Conservation (phyloP, 1,284 basidiomycete genomes). For the Marasmius fiardii region DNA sequence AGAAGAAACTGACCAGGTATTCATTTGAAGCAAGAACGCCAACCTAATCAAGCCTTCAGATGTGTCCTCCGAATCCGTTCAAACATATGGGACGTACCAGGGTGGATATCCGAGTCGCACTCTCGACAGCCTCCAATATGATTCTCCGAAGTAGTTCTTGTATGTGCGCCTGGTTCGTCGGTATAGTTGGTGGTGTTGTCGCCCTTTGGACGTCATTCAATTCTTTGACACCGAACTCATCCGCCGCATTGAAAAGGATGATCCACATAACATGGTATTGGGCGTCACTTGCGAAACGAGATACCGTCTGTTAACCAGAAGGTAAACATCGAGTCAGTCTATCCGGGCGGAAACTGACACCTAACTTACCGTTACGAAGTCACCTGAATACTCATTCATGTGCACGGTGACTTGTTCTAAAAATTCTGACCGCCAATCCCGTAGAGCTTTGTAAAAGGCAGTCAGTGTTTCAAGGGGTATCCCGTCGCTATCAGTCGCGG, state of each 20-base stretch:
- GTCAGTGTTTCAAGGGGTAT: conserved; percentile 65
- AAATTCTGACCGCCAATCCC: conserved; percentile 75
- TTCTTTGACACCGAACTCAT: conserved; percentile 82
- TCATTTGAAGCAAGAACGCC: conserved; percentile 81
- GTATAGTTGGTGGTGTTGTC: conserved; percentile 28
- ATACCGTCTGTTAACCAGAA: conserved; percentile 30
- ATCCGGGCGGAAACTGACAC: background rate
- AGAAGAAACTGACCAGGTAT: conserved; percentile 55
- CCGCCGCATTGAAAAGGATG: conserved; percentile 71
- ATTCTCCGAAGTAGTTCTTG: conserved; percentile 68
- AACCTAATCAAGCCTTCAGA: conserved; percentile 42
- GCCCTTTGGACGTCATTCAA: conserved; percentile 46
- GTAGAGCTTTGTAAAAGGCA: conserved; percentile 57
- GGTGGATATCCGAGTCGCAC: conserved; percentile 83
- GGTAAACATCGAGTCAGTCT: conserved; percentile 10
- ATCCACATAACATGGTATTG: conserved; percentile 92
- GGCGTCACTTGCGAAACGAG: conserved; percentile 77
- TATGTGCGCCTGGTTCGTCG: conserved; percentile 46
- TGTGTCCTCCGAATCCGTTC: background rate
- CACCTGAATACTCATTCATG: conserved; percentile 78
- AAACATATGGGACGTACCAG: conserved; percentile 45
- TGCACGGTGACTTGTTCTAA: conserved; percentile 82
- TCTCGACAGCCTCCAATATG: conserved; percentile 77
- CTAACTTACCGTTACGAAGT: conserved; percentile 76
- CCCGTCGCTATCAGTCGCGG: conserved; percentile 70